These are phyloP conservation scores for Saccharomycopsis hybrid DNA, from an alignment of 1,139 yeast species.

Conservation along the genomic window DNA sequence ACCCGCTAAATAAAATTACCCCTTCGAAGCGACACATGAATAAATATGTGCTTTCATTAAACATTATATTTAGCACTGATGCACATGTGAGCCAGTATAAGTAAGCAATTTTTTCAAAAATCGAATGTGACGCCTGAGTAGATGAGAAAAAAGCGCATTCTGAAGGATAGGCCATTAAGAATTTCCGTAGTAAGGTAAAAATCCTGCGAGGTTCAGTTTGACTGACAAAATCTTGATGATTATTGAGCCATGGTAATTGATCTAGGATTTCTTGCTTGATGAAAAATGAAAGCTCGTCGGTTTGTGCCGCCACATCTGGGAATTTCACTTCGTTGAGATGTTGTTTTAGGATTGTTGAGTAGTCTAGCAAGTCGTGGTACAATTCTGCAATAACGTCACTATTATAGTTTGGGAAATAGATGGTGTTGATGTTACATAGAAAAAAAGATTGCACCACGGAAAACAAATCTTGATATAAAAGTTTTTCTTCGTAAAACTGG, in stretches of 20 bases:
- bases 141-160: constrained; percentile 4
- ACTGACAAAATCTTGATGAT: not conserved
- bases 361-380: not conserved
- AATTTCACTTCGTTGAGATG: not conserved
- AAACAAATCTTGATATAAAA: not conserved
- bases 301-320: not conserved
- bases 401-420: constrained; percentile 9
- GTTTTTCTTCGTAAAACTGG: not conserved
- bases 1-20: constrained; percentile 6
- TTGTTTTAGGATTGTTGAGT: too few species aligned
- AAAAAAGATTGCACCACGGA: constrained; percentile 1
- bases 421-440: not conserved
- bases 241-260: not conserved
- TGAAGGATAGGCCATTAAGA: not conserved
- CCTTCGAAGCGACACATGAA: constrained; percentile 13
- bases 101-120: constrained; percentile 5
- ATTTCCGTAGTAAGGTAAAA: constrained; percentile 1
- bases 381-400: constrained; percentile 3
- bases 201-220: constrained; percentile 6
- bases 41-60: constrained; percentile 6
- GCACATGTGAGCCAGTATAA: constrained; percentile 6
- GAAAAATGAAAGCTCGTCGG: not conserved
- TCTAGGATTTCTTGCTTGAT: not conserved
- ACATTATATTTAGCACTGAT: constrained; percentile 9
- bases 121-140: not conserved